Base-by-base conservation (phyloP, 2,329 filamentous ascomycete species). In the Penicillium hesseltinei region DNA sequence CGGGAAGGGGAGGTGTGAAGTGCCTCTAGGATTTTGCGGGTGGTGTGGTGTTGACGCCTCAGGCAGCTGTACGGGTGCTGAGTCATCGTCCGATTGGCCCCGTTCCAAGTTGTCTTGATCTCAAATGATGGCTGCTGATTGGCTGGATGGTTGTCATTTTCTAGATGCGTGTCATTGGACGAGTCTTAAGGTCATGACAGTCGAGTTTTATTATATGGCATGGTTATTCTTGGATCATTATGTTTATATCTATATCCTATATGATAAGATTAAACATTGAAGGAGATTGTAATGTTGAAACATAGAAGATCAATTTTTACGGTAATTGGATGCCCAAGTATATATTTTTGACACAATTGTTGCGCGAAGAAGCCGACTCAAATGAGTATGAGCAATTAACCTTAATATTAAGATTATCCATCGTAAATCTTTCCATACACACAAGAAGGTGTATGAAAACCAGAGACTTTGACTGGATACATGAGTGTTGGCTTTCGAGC, bases 21-120 rank as follows among this genome's bases (percentile, higher is more conserved):
- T 65, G 64, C 56, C 55, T 57, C 59, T 59, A 64, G 70, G 71
- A 71, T 73, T 73, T 73, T 73, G 71, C 71, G 69, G 71, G 70
- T 73, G 71, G 71, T 73, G 71, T 73, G 71, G 57, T 60, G 35
- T 60, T 7, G 46, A 1, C 45, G 66, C 71, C 71, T 73, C 57
- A 73, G 71, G 69, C 65, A 36, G 23, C 13, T 1, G n/a, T 2
- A 23, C 38, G 49, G 51, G 53, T 51, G 60, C 50, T 64, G 58
- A 65, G 62, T 66, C 63, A 66, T 62, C 59, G 44, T 56, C 62
- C 64, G 62, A 62, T 56, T 58, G 55, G 58, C 47, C 62, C 51
- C 51, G 51, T 57, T 36, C 38, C 38, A 43, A 35, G 25, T 23
- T n/a, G 33, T 35, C 36, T 44, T 65, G 67, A 67, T 71, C 68